Base-by-base conservation (phyloP, 78 protist species). In the Diacronema lutheri region DNA sequence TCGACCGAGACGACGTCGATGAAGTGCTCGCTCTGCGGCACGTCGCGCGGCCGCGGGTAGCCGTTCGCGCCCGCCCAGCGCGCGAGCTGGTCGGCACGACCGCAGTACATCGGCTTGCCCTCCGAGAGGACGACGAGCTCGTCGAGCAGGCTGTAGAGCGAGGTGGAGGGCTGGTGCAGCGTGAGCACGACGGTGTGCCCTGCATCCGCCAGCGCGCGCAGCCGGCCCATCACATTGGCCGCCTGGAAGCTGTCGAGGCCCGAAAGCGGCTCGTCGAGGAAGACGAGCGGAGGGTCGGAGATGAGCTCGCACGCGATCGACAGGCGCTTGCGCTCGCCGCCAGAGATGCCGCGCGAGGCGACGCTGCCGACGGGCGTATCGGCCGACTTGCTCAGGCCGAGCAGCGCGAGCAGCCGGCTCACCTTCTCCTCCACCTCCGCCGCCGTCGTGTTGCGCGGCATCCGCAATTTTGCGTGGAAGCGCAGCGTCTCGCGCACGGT, bases 261-360 rank as follows among this genome's bases (percentile, higher is more conserved):
- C 6, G 64, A 50, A 21, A 61, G 46, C 12, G 81, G 81, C 81
- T 74, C 81, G 62, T 74, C 81, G n/a, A 74, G 62, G 31, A 74
- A 50, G 19, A 74, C 64, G 1, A 74, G 46, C 25, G 23, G 10
- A 35, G 64, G 64, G 5, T n/a, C 14, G 46, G 33, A 23, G 46
- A 68, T 13, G n/a, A 44, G 35, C 79, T 71, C 79, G 62, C 60
- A 41, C 31, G 60, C 81, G 81, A 74, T 74, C 20, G 81, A 1
- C 41, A 74, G 64, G 21, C 81, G 81, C 64, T 50, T 41, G 26
- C 62, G 60, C 81, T 74, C 81, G 33, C 41, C 76, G 55, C 76
- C 76, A 0, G 76, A 68, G 55, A 68, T 21, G 56, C 76, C 76
- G 76, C 76, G 81, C 19, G 44, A 38, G n/a, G n/a, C 31, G 31